phyloP scores from a whole-genome alignment of 106 monocot species.

The Dioscorea zingiberensis region DNA sequence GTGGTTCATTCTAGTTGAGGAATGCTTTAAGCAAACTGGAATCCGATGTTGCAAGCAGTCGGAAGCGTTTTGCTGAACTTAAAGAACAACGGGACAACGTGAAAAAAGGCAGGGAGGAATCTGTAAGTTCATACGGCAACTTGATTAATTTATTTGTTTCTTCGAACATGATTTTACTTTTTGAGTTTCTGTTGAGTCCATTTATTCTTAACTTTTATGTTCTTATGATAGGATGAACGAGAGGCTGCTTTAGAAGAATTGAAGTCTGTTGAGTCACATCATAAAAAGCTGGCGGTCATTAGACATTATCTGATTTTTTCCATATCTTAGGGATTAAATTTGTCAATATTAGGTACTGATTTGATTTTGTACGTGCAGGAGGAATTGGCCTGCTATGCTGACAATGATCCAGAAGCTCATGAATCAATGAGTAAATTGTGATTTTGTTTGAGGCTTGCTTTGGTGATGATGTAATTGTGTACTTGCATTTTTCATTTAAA shows the following conservation, averaged over 20 bases:
- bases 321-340: neutral
- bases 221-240: constrained; percentile 63
- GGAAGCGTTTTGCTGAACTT: constrained; percentile 56
- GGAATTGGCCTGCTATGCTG: constrained; percentile 68
- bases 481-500: too few species aligned
- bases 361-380: constrained; percentile 42
- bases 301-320: neutral
- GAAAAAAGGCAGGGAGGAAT: constrained; percentile 92
- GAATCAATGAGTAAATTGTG: constrained; percentile 68
- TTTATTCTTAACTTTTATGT: neutral
- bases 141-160: neutral
- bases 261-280: constrained; percentile 58
- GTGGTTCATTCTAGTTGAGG: constrained; percentile 42
- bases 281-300: constrained; percentile 72
- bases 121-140: constrained; percentile 38
- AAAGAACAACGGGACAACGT: constrained; percentile 67
- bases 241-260: constrained; percentile 73
- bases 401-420: constrained; percentile 89
- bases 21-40: constrained; percentile 64
- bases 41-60: constrained; percentile 56
- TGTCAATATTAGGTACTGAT: neutral
- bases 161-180: too few species aligned
- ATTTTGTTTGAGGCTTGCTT: neutral
- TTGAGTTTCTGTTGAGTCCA: too few species aligned
- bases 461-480: too few species aligned